phyloP scores from a whole-genome alignment of 2,329 filamentous ascomycete genomes.

The Periconia digitata region DNA sequence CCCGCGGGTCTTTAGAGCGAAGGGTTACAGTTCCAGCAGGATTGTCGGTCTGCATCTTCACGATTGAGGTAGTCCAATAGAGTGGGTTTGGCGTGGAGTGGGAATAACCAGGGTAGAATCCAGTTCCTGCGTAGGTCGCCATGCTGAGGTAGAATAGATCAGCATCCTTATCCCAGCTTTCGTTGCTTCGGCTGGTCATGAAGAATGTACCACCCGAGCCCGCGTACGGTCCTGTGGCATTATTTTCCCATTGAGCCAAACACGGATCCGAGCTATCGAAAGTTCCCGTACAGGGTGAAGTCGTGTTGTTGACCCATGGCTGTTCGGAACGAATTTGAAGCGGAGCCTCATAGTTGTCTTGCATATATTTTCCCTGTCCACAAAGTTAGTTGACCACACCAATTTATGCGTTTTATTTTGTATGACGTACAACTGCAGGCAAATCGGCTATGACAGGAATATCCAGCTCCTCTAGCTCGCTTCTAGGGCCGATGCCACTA shows the following conservation, averaged over 20 bases:
- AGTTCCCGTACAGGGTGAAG: constrained; percentile 31
- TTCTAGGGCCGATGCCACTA: constrained; percentile 59
- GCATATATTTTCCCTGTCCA: constrained; percentile 57
- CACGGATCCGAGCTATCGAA: constrained; percentile 43
- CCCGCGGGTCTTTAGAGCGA: constrained; percentile 59
- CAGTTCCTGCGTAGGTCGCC: constrained; percentile 15
- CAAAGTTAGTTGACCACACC: neutral
- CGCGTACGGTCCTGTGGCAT: constrained; percentile 42
- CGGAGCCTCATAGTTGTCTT: constrained; percentile 56
- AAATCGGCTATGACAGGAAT: constrained; percentile 56
- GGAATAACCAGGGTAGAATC: constrained; percentile 53
- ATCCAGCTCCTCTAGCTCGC: constrained; percentile 53
- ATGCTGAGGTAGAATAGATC: constrained; percentile 11
- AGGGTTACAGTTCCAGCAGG: constrained; percentile 60
- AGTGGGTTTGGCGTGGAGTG: constrained; percentile 31
- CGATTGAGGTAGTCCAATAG: constrained; percentile 46
- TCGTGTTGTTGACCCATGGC: constrained; percentile 5
- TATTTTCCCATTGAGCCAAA: constrained; percentile 42
- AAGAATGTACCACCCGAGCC: constrained; percentile 45
- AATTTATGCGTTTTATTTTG: too few species aligned
- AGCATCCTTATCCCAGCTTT: constrained; percentile 9
- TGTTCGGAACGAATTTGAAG: constrained; percentile 46
- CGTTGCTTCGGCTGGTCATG: constrained; percentile 50
- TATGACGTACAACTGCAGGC: constrained; percentile 54
- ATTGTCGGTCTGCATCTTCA: constrained; percentile 63